phyloP scores from a whole-genome alignment of 352 stramenopile genomes.

The Globisporangium canariense region DNA sequence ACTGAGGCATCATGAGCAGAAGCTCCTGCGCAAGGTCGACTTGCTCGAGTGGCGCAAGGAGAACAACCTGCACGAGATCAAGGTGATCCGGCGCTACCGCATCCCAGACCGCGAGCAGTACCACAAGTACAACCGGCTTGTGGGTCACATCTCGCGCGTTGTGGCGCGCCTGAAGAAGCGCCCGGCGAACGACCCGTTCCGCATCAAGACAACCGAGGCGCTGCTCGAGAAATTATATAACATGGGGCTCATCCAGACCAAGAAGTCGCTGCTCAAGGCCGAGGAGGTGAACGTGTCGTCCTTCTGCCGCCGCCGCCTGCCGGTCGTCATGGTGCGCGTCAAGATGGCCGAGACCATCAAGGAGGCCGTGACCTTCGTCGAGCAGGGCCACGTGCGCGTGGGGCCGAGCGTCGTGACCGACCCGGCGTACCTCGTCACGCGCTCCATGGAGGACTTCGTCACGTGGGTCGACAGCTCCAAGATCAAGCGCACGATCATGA shows the following conservation, averaged over 20 bases:
- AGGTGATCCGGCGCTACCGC: slow-evolving; percentile 97
- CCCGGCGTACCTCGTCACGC: slow-evolving; percentile 96
- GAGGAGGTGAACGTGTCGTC: slow-evolving; percentile 96
- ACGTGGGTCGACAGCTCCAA: slow-evolving; percentile 98
- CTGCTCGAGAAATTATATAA: slow-evolving; percentile 98
- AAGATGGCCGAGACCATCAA: slow-evolving; percentile 99
- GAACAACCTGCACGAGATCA: slow-evolving; percentile 98
- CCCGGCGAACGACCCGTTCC: slow-evolving; percentile 92
- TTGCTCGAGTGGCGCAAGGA: slow-evolving; percentile 99
- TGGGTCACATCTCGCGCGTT: slow-evolving; percentile 94
- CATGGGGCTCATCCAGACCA: slow-evolving; percentile 96
- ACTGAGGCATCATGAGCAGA: slow-evolving; percentile 97
- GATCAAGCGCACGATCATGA: slow-evolving; percentile 97
- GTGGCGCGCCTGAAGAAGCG: slow-evolving; percentile 95
- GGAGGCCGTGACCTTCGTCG: slow-evolving; percentile 96
- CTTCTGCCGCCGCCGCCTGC: slow-evolving; percentile 94
- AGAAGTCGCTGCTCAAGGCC: slow-evolving; percentile 95
- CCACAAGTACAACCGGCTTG: slow-evolving; percentile 97
- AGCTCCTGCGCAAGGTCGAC: slow-evolving; percentile 99
- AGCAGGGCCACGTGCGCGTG: slow-evolving; percentile 97
- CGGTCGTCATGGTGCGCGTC: slow-evolving; percentile 98
- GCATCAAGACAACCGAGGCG: slow-evolving; percentile 95
- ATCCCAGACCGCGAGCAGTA: slow-evolving; percentile 99
- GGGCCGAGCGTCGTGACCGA: slow-evolving; percentile 92
- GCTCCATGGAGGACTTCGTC: slow-evolving; percentile 99